These are phyloP conservation scores for Phytophthora melonis DNA, from an alignment of 352 stramenopile genomes.

Conservation along the genomic window DNA sequence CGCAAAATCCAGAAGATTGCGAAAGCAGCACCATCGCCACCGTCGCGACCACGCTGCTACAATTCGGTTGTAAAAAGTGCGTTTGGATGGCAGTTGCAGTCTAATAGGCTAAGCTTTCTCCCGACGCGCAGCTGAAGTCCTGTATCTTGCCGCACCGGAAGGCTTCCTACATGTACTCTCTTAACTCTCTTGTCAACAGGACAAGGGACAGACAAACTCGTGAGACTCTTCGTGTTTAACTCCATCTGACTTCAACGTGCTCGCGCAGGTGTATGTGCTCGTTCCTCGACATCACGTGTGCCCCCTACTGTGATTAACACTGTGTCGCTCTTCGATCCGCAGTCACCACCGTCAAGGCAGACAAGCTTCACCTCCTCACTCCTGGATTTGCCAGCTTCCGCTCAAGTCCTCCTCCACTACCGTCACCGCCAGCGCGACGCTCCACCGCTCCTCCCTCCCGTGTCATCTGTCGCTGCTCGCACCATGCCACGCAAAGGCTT, in stretches of 20 bases:
- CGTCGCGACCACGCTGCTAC: too few relatives aligned
- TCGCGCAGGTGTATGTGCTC: neutral
- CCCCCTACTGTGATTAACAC: neutral
- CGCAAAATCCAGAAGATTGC: neutral
- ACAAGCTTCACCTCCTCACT: neutral
- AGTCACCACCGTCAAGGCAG: neutral
- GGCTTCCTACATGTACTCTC: neutral
- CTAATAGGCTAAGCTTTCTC: neutral
- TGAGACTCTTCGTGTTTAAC: too few relatives aligned
- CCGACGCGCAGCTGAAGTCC: neutral
- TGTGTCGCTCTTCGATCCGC: conserved; percentile 1
- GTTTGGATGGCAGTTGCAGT: neutral
- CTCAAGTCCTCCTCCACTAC: conserved; percentile 25
- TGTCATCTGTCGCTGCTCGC: neutral
- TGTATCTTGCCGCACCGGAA: neutral
- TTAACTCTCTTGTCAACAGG: too few relatives aligned
- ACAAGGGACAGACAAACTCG: neutral
- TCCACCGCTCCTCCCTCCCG: neutral
- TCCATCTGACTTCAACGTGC: too few relatives aligned
- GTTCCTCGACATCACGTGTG: neutral
- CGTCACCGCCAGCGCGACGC: neutral
- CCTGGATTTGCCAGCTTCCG: conserved; percentile 14
- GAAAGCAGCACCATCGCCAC: too few relatives aligned
- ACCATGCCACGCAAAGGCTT: conserved; percentile 7
- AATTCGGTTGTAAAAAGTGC: neutral